Evolutionary conservation across 2,329 filamentous ascomycete genomes (phyloP), one percentile per base, ranked within the genome.

Genomic region (Apiospora koreana): DNA sequence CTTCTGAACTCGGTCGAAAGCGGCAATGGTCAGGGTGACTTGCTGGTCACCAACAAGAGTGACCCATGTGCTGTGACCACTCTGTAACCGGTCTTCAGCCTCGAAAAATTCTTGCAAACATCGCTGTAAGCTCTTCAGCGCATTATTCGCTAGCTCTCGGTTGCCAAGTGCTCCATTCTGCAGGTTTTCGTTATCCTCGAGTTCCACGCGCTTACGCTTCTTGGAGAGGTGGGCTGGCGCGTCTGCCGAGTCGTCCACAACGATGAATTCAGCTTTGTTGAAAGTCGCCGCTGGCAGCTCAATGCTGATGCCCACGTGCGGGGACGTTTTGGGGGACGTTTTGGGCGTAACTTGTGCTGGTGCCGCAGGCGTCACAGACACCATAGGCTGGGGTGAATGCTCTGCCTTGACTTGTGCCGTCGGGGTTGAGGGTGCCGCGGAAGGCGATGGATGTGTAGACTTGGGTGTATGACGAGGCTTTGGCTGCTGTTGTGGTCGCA

Each of bases 121-220:
- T 46, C 88, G 87, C 69, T 92, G 88, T 16, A 99, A 83, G 69
- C 91, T 90, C 68, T 91, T 84, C 64, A 95, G 86, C 58, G 93
- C 92, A 14, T 89, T 86, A 75, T 97, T 91, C 5, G 92, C 93
- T 76, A 94, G 91, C 75, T 97, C 91, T 67, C 92, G 91, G 79
- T 97, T 93, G 76, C 97, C 94, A 2, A 94, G 84, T 54, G 89
- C 89, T 62, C 91, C 81, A 21, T 88, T 85, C 25, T 92, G 83
- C 2, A 88, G 80, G 67, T 87, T 88, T 69, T 88, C 87, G 16
- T 87, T 85, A 9, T 84, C 86, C 67, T 87, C 83, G 25, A 82
- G 79, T 28, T 83, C 82, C 31, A 85, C 83, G 46, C 82, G 81
- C 71, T 88, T 90, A 70, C 86, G 79, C 75, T 89, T 92, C 73